Evolutionary conservation across 164 flowering plant species (phyloP), one percentile per base, ranked within the genome.

Genomic region (Chimonanthus salicifolius): DNA sequence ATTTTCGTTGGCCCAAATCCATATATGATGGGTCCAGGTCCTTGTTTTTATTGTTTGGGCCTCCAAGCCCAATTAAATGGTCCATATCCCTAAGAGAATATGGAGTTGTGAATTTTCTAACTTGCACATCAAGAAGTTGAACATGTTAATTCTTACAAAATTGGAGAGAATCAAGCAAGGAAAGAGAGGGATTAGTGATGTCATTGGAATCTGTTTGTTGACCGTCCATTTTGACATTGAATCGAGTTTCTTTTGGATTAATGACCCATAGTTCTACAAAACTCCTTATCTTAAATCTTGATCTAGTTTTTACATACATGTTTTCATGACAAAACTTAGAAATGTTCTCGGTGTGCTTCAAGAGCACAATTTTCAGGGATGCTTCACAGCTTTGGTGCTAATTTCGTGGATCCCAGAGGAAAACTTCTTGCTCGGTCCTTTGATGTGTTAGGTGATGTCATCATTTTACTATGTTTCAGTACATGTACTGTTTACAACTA

Each of bases 401-500:
- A 85, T 80, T 82, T 93, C 58, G 83, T 93, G 69, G 98, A 95
- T 84, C 87, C 89, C 15, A 84, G 93, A 79, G 99, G 98, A 71
- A 87, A 85, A 73, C 98, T 92, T 75, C 90, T 93, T 75, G 92
- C 94, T 67, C 88, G 98, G 50, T 86, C 97, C 46, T 88, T 81
- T 81, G 99, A 95, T 77, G 62, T 93, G 21, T 75, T 95, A 84
- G 97, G 99, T 95, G 74, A 72, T 67, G 48, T 43, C 48, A 66
- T 66, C 49, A 46, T 66, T n/a, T 66, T 45, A 44, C 48, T 45
- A 45, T 66, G 11, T 44, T 54, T 54, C n/a, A 11, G 16, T 33
- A 33, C 60, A 3, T 54, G 11, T 10, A 54, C 60, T 54, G 60
- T n/a, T 54, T 54, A 54, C 13, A 54, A 10, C 16, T 15, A 9